Evolutionary conservation across 192 early-diverging fungal species (phyloP), one percentile per base, ranked within the genome.

Genomic region (Pilaira anomala): DNA sequence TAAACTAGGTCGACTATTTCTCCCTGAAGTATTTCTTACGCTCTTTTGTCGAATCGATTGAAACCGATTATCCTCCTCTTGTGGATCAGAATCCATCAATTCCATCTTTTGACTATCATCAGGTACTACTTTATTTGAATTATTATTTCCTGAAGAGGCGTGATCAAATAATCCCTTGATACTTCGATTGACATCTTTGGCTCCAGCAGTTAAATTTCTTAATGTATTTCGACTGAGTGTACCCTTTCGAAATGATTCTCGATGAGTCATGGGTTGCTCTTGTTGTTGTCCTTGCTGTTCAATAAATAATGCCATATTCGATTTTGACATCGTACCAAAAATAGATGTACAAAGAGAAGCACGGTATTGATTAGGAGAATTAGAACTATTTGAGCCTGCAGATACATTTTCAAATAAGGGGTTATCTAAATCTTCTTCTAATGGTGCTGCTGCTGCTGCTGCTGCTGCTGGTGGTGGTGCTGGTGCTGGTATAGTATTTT

Each of bases 71-170:
- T 58, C 36, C 33, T 26, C 21, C 36, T 42, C 6, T 24, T 42
- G 56, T 19, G 56, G 40, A 24, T 58, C 53, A 8, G 53, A 33
- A 29, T 39, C 40, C 11, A n/a, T n/a, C n/a, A 58, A 11, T 49
- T 62, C 60, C 30, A 62, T 62, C 46, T 62, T 63, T 63, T 50
- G 62, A 40, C 62, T 63, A 16, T 58, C 56, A 19, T 58, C 56
- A 0, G 56, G 56, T 13, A 39, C 56, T 3, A 58, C 22, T 16
- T 41, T 58, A 40, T 39, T 58, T 39, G 56, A 58, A 25, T 19
- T 42, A 1, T 26, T n/a, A 4, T 36, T 36, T 1, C 7, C 33
- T 3, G 33, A 36, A 19, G 50, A 52, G 28, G 50, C 24, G 28
- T 55, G 30, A 16, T 58, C 56, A 25, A 58, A 58, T 0, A 58